phyloP scores from a whole-genome alignment of 2,329 filamentous ascomycete genomes.

The Achaetomium macrosporum region DNA sequence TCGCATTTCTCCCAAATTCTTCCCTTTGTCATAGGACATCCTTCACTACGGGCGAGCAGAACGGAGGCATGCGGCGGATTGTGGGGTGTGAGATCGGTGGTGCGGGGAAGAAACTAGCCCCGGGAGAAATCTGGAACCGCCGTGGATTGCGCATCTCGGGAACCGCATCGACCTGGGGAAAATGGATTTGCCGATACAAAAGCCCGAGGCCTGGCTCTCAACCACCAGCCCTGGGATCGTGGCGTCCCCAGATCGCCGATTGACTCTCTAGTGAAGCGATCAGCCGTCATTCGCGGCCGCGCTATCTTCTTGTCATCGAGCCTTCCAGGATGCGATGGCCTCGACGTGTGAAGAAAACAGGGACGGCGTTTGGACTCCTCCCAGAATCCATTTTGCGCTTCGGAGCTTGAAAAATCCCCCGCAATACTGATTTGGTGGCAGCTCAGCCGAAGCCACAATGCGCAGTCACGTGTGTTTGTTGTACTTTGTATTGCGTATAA shows the following conservation, averaged over 20 bases:
- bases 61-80: not conserved
- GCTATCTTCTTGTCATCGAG: not conserved
- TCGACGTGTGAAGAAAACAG: no score
- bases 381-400: not conserved
- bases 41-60: not conserved
- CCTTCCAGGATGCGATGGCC: not conserved
- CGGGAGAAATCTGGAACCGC: slow-evolving; percentile 16
- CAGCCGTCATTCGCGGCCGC: not conserved
- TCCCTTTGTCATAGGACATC: not conserved
- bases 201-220: not conserved
- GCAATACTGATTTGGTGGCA: not conserved
- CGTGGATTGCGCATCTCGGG: slow-evolving; percentile 5
- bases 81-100: slow-evolving; percentile 13
- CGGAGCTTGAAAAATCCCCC: slow-evolving; percentile 16
- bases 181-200: slow-evolving; percentile 22
- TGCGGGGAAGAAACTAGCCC: slow-evolving; percentile 19
- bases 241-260: no score
- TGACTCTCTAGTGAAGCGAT: no score
- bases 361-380: not conserved
- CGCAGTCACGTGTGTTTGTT: no score
- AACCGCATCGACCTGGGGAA: slow-evolving; percentile 14
- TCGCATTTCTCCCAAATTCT: not conserved
- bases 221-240: no score
- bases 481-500: no score
- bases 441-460: no score